phyloP scores from a whole-genome alignment of 345 rosid species.

The Camelina laxa region DNA sequence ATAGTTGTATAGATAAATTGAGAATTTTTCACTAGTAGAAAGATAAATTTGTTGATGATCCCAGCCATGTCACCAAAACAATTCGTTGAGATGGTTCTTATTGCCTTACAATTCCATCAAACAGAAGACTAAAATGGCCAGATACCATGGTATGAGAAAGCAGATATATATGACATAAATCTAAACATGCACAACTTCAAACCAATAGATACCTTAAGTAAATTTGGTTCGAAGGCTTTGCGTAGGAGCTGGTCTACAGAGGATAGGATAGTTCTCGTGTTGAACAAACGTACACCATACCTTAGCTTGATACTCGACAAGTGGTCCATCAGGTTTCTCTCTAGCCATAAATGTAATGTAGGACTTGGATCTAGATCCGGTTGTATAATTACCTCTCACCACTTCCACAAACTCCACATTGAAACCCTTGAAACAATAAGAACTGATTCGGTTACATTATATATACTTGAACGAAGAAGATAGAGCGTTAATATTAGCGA shows the following conservation, averaged over 20 bases:
- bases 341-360: conserved; percentile 7
- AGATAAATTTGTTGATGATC: too few relatives aligned
- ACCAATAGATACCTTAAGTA: not conserved
- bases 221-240: not conserved
- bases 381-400: not conserved
- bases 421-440: too few relatives aligned
- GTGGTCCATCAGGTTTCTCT: conserved; percentile 23
- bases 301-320: conserved; percentile 15
- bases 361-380: not conserved
- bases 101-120: too few relatives aligned
- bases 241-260: not conserved
- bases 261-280: not conserved
- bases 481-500: too few relatives aligned
- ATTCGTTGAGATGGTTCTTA: not conserved
- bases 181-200: too few relatives aligned
- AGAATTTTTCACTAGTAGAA: too few relatives aligned
- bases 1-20: not conserved
- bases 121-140: too few relatives aligned
- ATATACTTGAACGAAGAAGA: too few relatives aligned
- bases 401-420: not conserved
- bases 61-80: not conserved
- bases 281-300: not conserved
- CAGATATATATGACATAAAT: too few relatives aligned
- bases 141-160: too few relatives aligned
- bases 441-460: too few relatives aligned